A percentile compares a stretch with the other conserved stretches of the same genome.
These are phyloP conservation scores for Leishmania arabica DNA, from an alignment of 208 protist species.

Conservation along the genomic window DNA sequence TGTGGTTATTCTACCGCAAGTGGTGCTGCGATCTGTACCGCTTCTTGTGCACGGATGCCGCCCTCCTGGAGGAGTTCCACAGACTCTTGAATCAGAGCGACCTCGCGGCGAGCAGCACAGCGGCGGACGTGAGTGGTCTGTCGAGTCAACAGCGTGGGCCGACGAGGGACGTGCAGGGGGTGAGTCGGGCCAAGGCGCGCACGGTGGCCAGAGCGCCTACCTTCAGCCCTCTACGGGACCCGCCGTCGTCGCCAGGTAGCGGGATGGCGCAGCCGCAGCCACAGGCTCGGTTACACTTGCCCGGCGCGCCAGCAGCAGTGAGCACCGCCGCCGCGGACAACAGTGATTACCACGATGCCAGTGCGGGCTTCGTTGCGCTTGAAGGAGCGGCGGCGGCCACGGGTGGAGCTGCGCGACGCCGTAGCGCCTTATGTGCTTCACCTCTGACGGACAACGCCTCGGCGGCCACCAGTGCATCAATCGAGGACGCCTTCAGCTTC, in stretches of 20 bases:
- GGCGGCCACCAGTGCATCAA: not conserved
- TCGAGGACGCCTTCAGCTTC: constrained; percentile 25
- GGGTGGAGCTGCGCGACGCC: not conserved
- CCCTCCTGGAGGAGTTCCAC: constrained; percentile 62
- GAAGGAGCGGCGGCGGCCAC: not conserved
- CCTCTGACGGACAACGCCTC: not conserved
- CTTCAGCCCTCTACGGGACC: not conserved
- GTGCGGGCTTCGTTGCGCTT: not conserved
- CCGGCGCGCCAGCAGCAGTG: not conserved
- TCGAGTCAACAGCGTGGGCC: not conserved
- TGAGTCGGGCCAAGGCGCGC: not conserved
- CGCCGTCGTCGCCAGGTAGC: not conserved
- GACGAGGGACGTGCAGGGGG: not conserved
- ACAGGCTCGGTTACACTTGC: not conserved
- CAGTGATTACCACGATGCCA: not conserved
- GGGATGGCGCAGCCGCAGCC: not conserved
- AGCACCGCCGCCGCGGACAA: not conserved
- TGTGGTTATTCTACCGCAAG: constrained; percentile 78
- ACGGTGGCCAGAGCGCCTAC: not conserved
- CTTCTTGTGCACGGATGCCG: constrained; percentile 58
- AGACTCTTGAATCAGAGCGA: constrained; percentile 40
- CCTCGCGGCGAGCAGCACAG: constrained; percentile 14
- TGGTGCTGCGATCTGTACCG: constrained; percentile 86
- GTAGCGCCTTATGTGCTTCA: not conserved
- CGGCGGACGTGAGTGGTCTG: not conserved